Evolutionary conservation across 768 basidiomycete genomes (phyloP).

Genomic region (Suillus subaureus): DNA sequence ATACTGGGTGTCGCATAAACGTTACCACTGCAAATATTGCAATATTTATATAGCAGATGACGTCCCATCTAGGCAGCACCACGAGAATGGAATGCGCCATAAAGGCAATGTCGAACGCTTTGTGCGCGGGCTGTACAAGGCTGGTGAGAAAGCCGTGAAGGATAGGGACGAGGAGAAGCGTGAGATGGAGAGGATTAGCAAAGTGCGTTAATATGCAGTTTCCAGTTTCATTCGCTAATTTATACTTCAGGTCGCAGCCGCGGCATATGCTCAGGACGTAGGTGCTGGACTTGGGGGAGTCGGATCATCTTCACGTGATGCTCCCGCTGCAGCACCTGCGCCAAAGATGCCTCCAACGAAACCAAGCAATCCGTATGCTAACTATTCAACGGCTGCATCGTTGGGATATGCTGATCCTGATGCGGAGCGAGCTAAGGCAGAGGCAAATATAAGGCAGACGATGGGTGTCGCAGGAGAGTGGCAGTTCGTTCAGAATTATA

Average conservation of each 20-base stretch:
- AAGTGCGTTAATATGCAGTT: slow-evolving; percentile 44
- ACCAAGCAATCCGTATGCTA: slow-evolving; percentile 67
- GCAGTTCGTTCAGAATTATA: slow-evolving; percentile 57
- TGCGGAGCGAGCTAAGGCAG: slow-evolving; percentile 61
- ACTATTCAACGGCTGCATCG: slow-evolving; percentile 87
- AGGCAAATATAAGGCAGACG: slow-evolving; percentile 56
- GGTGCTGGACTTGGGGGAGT: slow-evolving; percentile 57
- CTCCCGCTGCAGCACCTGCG: slow-evolving; percentile 33
- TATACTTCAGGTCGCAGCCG: slow-evolving; percentile 65
- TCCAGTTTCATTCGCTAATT: neutral
- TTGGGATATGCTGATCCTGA: slow-evolving; percentile 83
- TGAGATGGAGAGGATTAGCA: slow-evolving; percentile 86
- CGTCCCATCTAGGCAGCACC: slow-evolving; percentile 85
- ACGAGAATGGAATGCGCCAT: slow-evolving; percentile 92
- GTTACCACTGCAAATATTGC: slow-evolving; percentile 97
- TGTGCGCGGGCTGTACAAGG: slow-evolving; percentile 91
- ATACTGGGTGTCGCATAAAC: slow-evolving; percentile 92
- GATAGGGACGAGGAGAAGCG: slow-evolving; percentile 83
- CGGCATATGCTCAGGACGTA: slow-evolving; percentile 78
- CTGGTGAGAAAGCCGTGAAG: slow-evolving; percentile 84
- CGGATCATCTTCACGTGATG: slow-evolving; percentile 19
- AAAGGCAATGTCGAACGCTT: slow-evolving; percentile 93
- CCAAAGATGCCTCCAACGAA: slow-evolving; percentile 48
- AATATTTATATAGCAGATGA: slow-evolving; percentile 97
- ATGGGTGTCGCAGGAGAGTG: slow-evolving; percentile 81